Percentiles rank a stretch among this genome's conserved stretches.
These are phyloP conservation scores for Jatropha multifida DNA, from an alignment of 441 rosid genomes.

Conservation along the genomic window DNA sequence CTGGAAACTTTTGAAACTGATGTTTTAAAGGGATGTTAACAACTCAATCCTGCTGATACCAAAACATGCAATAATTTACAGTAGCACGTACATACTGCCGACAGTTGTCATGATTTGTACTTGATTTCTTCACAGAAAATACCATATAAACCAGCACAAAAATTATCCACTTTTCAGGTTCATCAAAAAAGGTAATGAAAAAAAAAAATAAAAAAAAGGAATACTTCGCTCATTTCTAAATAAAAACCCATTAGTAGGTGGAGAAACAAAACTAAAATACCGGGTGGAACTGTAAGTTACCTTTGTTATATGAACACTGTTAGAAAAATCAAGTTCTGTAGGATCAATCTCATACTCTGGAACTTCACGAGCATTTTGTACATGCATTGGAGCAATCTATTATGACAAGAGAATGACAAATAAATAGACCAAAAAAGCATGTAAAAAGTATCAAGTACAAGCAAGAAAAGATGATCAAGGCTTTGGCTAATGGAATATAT, in stretches of 20 bases:
- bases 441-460: background rate
- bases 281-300: constrained; percentile 27
- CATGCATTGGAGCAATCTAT: constrained; percentile 74
- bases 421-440: background rate
- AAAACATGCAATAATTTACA: too few species aligned
- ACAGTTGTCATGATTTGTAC: background rate
- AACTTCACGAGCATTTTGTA: constrained; percentile 55
- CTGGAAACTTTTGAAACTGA: too few species aligned
- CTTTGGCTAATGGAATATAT: background rate
- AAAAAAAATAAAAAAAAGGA: background rate
- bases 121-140: background rate
- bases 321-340: constrained; percentile 66
- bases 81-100: too few species aligned
- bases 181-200: background rate
- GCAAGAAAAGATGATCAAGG: background rate
- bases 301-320: constrained; percentile 64
- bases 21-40: too few species aligned
- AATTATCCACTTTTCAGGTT: background rate
- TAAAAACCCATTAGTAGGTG: background rate
- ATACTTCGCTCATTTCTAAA: background rate
- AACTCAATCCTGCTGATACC: too few species aligned
- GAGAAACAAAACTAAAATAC: background rate
- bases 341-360: constrained; percentile 80
- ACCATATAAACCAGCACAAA: background rate
- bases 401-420: background rate